Percentiles rank a stretch among this genome's conserved stretches.
Evolutionary conservation across 2,329 filamentous ascomycete genomes (phyloP).

Genomic region (Fusarium ambrosium): DNA sequence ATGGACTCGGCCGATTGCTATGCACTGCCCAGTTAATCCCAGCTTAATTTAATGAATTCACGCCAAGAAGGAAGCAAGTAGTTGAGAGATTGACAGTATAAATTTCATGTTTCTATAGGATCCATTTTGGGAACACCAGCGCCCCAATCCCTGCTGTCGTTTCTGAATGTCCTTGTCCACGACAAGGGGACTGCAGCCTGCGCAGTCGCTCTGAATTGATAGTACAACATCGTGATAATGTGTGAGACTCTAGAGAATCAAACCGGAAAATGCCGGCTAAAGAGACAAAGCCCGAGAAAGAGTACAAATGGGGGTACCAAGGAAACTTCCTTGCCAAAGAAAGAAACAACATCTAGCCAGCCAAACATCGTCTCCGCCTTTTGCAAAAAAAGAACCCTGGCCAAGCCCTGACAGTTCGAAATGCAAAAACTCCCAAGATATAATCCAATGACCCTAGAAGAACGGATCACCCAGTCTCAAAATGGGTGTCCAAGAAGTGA

Average conservation of each 20-base stretch:
- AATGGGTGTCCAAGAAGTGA: slow-evolving; percentile 33
- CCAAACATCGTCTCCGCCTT: slow-evolving; percentile 21
- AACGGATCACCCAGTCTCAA: slow-evolving; percentile 28
- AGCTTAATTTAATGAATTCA: slow-evolving; percentile 3
- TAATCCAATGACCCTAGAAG: slow-evolving; percentile 33
- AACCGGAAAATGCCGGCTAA: background rate
- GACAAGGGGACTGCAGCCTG: slow-evolving; percentile 32
- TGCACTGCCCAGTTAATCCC: background rate
- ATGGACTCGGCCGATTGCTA: slow-evolving; percentile 7
- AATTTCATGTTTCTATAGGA: slow-evolving; percentile 39
- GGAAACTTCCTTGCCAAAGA: slow-evolving; percentile 17
- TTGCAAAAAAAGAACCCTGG: slow-evolving; percentile 21
- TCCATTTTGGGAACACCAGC: slow-evolving; percentile 36
- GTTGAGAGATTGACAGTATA: slow-evolving; percentile 7
- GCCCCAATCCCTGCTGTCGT: slow-evolving; percentile 24
- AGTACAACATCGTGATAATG: slow-evolving; percentile 30
- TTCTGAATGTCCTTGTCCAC: slow-evolving; percentile 23
- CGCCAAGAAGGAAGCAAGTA: background rate
- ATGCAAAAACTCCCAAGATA: slow-evolving; percentile 38
- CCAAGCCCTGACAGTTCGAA: slow-evolving; percentile 21
- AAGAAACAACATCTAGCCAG: slow-evolving; percentile 38
- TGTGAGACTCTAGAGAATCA: background rate
- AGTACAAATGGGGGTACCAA: slow-evolving; percentile 17
- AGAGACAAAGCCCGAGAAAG: slow-evolving; percentile 12
- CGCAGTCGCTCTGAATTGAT: slow-evolving; percentile 36